Percentiles rank a stretch among this genome's conserved stretches.
Conservation (phyloP, 306 rosid species). For the Senna siamea region DNA sequence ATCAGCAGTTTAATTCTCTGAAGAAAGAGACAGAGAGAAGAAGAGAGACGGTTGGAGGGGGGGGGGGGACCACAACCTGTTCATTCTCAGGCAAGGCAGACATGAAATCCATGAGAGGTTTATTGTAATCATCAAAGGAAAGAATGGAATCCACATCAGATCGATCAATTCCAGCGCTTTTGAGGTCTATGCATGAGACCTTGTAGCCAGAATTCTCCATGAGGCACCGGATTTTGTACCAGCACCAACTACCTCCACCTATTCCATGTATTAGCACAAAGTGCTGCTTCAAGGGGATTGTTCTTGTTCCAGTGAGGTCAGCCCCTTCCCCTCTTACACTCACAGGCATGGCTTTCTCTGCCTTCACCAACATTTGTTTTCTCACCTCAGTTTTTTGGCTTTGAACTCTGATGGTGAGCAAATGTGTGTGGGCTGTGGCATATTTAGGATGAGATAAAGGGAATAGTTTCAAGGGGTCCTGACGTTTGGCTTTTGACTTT, state of each 20-base stretch:
- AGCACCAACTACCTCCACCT: slow-evolving; percentile 89
- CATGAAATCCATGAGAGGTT: slow-evolving; percentile 77
- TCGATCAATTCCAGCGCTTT: slow-evolving; percentile 72
- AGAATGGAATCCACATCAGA: slow-evolving; percentile 67
- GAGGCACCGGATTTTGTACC: slow-evolving; percentile 89
- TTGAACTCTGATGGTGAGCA: slow-evolving; percentile 27
- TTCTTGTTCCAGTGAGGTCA: slow-evolving; percentile 12
- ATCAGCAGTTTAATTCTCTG: neutral
- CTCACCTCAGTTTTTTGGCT: slow-evolving; percentile 16
- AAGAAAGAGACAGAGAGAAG: slow-evolving; percentile 26
- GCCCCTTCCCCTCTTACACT: slow-evolving; percentile 41
- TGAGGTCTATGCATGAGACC: slow-evolving; percentile 85
- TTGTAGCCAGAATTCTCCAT: slow-evolving; percentile 91
- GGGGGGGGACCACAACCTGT: slow-evolving; percentile 53
- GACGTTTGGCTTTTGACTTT: slow-evolving; percentile 36
- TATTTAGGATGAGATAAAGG: neutral
- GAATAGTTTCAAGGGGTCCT: slow-evolving; percentile 40
- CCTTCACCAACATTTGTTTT: slow-evolving; percentile 28
- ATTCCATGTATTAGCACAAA: slow-evolving; percentile 92
- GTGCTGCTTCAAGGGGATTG: slow-evolving; percentile 51
- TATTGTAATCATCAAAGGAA: slow-evolving; percentile 78
- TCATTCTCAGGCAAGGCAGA: slow-evolving; percentile 68
- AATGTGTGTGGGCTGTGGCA: slow-evolving; percentile 7
- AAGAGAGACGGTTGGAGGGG: neutral
- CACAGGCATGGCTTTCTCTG: slow-evolving; percentile 39